Percentiles rank a stretch among this genome's conserved stretches.
Conservation (phyloP, 2,329 filamentous ascomycete species). For the Colletotrichum navitas region DNA sequence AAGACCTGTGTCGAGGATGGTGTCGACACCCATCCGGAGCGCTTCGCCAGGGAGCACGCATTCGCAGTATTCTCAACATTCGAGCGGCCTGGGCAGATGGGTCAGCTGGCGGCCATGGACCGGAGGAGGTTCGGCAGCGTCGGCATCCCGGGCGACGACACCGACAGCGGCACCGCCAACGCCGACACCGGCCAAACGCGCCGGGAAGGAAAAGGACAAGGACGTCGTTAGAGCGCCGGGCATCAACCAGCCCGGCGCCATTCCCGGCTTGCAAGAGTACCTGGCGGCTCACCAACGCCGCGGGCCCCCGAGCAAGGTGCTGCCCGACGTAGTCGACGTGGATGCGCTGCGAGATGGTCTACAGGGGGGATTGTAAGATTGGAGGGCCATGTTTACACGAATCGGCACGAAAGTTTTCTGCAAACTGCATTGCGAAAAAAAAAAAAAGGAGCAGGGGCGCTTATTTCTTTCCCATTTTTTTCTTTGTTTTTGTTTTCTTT, state of each 20-base stretch:
- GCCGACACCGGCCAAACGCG: conserved; percentile 40
- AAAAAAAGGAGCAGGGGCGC: neutral
- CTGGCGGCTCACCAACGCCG: conserved; percentile 64
- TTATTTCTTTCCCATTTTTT: neutral
- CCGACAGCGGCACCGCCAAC: conserved; percentile 41
- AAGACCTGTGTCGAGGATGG: conserved; percentile 51
- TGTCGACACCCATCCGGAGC: conserved; percentile 48
- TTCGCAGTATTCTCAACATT: conserved; percentile 44
- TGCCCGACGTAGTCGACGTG: conserved; percentile 69
- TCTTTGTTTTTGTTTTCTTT: neutral
- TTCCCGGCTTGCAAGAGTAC: conserved; percentile 77
- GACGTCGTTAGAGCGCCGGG: conserved; percentile 70
- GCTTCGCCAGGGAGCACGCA: conserved; percentile 48
- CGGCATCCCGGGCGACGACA: conserved; percentile 17
- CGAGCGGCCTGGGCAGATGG: conserved; percentile 56
- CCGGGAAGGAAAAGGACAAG: conserved; percentile 43
- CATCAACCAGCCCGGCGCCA: conserved; percentile 82
- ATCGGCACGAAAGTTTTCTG: neutral
- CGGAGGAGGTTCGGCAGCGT: conserved; percentile 41
- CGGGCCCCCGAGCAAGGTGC: conserved; percentile 67
- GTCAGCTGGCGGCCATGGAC: conserved; percentile 65
- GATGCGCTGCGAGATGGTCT: conserved; percentile 72
- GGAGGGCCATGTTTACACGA: neutral
- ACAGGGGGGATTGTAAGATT: conserved; percentile 48
- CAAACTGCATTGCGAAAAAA: conserved; percentile 5